Evolutionary conservation across 306 rosid genomes (phyloP).

Genomic region (Alnus rubra): DNA sequence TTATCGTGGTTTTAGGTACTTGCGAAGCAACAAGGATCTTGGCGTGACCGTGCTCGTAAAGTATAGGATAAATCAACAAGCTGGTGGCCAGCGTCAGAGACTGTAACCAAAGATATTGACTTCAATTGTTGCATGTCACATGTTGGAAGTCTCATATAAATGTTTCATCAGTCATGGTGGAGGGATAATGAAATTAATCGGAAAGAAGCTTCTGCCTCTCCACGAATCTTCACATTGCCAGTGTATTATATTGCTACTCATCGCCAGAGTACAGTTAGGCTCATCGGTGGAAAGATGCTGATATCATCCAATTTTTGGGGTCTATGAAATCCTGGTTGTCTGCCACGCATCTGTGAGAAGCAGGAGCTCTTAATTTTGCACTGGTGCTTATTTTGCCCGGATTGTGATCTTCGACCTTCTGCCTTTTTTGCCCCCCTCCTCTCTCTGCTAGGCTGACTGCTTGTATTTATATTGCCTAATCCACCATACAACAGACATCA

Average conservation of each 20-base stretch:
- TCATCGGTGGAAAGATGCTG: background rate
- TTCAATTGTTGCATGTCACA: background rate
- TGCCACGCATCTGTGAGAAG: background rate
- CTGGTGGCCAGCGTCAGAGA: background rate
- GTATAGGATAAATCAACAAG: slow-evolving; percentile 22
- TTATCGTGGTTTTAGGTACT: slow-evolving; percentile 56
- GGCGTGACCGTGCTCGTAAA: slow-evolving; percentile 87
- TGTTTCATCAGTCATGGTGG: background rate
- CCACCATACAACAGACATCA: too few relatives aligned
- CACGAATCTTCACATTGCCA: background rate
- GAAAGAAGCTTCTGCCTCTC: slow-evolving; percentile 1
- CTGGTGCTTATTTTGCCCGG: background rate
- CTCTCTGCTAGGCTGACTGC: background rate
- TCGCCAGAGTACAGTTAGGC: background rate
- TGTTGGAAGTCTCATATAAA: background rate
- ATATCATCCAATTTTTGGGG: background rate
- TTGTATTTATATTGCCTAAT: background rate
- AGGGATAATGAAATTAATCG: background rate
- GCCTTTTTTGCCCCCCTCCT: background rate
- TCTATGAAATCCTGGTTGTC: background rate
- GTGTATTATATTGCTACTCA: background rate
- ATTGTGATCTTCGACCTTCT: background rate
- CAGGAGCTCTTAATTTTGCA: background rate
- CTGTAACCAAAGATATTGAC: background rate
- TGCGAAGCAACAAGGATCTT: slow-evolving; percentile 78